Percentiles rank a stretch among this genome's conserved stretches.
phyloP scores from a whole-genome alignment of 768 basidiomycete species.

The Calocybe gangraenosa region DNA sequence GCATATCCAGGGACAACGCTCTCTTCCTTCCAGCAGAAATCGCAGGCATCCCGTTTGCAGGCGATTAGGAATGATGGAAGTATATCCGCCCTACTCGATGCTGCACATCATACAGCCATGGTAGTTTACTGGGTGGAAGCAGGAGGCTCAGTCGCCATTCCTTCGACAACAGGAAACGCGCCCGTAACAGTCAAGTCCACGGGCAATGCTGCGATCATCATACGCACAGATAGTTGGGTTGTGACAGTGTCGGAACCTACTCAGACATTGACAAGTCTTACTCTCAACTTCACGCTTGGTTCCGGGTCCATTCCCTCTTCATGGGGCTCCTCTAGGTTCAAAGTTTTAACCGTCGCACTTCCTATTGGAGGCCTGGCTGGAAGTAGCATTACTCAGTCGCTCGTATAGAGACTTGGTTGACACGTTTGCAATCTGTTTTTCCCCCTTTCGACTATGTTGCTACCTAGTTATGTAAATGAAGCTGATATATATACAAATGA shows the following conservation, averaged over 20 bases:
- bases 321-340: constrained; percentile 22
- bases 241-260: constrained; percentile 68
- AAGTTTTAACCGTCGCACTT: constrained; percentile 19
- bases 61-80: constrained; percentile 42
- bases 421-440: no score
- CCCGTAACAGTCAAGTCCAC: constrained; percentile 32
- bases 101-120: constrained; percentile 35
- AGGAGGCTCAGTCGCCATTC: constrained; percentile 42
- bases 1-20: constrained; percentile 49
- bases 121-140: constrained; percentile 51
- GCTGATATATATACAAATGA: no score
- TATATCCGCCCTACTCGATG: constrained; percentile 51
- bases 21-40: constrained; percentile 37
- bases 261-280: constrained; percentile 38
- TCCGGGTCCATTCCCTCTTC: constrained; percentile 8
- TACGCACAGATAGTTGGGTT: constrained; percentile 34
- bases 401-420: constrained; percentile 1
- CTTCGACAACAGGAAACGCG: constrained; percentile 17
- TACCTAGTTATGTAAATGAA: no score
- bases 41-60: constrained; percentile 22
- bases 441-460: no score
- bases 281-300: constrained; percentile 24
- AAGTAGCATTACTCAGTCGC: constrained; percentile 19
- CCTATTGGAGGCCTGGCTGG: constrained; percentile 23
- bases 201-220: constrained; percentile 43